Base-by-base conservation (phyloP, 768 basidiomycete genomes). In the Chalciporus sphaerocephalus region DNA sequence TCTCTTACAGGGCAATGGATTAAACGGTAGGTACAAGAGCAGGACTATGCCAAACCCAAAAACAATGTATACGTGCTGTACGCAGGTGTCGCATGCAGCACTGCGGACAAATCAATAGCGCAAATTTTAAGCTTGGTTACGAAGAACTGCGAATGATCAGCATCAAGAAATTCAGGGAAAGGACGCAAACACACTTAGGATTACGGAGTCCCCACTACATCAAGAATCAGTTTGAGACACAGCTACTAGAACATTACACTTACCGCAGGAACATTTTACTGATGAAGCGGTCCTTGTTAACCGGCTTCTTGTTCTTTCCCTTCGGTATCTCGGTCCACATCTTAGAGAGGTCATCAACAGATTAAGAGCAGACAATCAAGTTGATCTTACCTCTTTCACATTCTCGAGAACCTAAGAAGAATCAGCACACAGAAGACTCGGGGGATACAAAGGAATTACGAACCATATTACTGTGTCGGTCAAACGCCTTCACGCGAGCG, bases 281-380 rank as follows among this genome's bases (percentile, higher is more conserved):
- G 66, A 99, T 95, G 74, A 98, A 99, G 38, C 96, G 80, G 69
- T 98, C 96, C 71, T 98, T 98, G 75, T 98, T 98, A 46, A 98
- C 85, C 6, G 96, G 91, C 64, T 97, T 98, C 74, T 96, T 97
- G 64, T 92, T 92, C 73, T 98, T 98, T 32, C 92, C 93, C 69
- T 97, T 98, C 16, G 96, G 96, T 38, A 85, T 68, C 67, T 99
- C 96, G 17, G 94, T 97, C 96, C 96, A 98, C 95, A 98, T 98
- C 92, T 99, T n/a, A 51, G 25, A 48, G 40, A 53, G 6, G 39
- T 30, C 28, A 25, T 65, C 47, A 58, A 17, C 20, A 20, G 21
- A 35, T 51, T 22, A 2, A 36, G 17, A 6, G 15, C 30, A 38
- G 32, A 35, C 28, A 36, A 53, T 46, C 36, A 13, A 25, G 36